Evolutionary conservation across 2,329 filamentous ascomycete species (phyloP), one percentile per base, ranked within the genome.

Genomic region (Cladosporium sp.): DNA sequence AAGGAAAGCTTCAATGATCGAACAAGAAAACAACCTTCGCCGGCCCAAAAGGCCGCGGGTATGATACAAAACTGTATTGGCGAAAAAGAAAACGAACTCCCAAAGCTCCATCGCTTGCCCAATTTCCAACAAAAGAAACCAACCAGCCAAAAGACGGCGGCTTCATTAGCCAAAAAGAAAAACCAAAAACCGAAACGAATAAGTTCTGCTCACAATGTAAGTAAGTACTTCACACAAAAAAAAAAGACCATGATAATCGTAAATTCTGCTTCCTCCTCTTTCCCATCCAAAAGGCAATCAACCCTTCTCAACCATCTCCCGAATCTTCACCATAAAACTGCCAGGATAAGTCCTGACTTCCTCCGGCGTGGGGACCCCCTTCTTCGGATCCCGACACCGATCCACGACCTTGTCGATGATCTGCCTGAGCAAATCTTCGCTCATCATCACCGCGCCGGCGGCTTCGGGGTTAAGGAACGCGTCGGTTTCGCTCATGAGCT

Each of bases 351-450:
- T 57, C 15, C 63, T 53, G 36, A 74, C 69, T 60, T 84, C 81
- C 51, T 79, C 77, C 30, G 80, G 77, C 13, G 69, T 77, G 2
- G 80, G 80, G 5, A 77, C 62, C 3, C 76, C 74, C 53, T 75
- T 77, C 19, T 66, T 68, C 7, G 65, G 61, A 57, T 77, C 76
- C 25, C 75, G 69, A 60, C 80, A 83, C 55, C 82, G 75, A 53
- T 80, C 76, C 3, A 81, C 75, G 13, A 84, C 79, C 41, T 78
- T 78, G 45, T 73, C 71, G 55, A 84, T 73, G 27, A 84, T 79
- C 55, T 80, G 74, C 2, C 72, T 75, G 4, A 84, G 69, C 60
- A 83, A 69, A n/a, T 82, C 78, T 60, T 82, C 74, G 11, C 66
- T 79, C 55, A 77, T 78, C 51, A 65, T 73, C 45, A 75, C 77